Base-by-base conservation (phyloP, 805 yeast species). In the Priceomyces castillae region DNA sequence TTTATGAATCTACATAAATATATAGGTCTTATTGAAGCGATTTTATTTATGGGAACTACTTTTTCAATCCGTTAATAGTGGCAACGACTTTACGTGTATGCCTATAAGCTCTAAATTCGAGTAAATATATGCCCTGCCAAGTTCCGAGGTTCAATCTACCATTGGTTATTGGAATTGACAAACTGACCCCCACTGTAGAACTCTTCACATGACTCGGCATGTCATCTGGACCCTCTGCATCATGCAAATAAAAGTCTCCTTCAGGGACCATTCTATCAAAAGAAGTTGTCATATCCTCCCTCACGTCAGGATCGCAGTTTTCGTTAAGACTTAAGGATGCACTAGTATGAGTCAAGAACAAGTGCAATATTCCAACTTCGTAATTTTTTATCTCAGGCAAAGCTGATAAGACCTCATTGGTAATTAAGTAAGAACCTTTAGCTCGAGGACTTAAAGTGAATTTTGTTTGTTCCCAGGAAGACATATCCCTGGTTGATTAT, bases 201-300 rank as follows among this genome's bases (percentile, higher is more conserved):
- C 85, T 73, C 57, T 85, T 82, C 40, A 82, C 81, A 60, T 86
- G 95, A 0, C 90, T 86, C 1, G 92, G 87, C 90, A 86, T 83
- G 58, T 86, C 95, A 58, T 87, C 95, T 2, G 86, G 74, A 0
- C 88, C 95, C 61, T 86, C 95, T 42, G 84, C 92, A 11, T 75
- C 78, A 58, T 82, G 90, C 37, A 74, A 54, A 52, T 82, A 84
- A 30, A 63, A 58, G 41, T 69, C 68, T 5, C 71, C 76, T 54
- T 86, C 92, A 0, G 95, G 95, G 2, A 78, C 86, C 44, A 86
- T 67, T 40, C 77, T 65, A 53, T 81, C 84, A 51, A 87, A 62
- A 1, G 85, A 77, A 18, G 74, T 71, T 7, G 74, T 71, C 86
- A 87, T 74, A 55, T 86, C 95, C 1, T 56, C 61, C 47, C 90